These are phyloP conservation scores for Aspergillus tanneri DNA, from an alignment of 2,329 filamentous ascomycete species.

Conservation along the genomic window DNA sequence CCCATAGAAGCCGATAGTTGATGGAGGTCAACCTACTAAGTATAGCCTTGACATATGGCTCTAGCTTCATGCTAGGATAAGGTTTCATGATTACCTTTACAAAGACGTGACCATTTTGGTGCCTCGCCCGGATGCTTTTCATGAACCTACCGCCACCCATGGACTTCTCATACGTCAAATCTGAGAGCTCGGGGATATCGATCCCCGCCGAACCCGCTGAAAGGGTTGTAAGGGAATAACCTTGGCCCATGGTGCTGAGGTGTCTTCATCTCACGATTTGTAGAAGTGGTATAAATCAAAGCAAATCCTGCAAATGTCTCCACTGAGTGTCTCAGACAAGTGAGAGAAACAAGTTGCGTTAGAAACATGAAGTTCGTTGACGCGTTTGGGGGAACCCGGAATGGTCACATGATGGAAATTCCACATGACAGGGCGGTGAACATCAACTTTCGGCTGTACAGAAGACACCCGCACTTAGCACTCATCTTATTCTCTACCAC, in stretches of 20 bases:
- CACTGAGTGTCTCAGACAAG: not conserved
- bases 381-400: conserved; percentile 5
- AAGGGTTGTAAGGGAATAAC: conserved; percentile 88
- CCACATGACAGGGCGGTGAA: no score
- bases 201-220: conserved; percentile 90
- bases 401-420: conserved; percentile 15
- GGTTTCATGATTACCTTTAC: conserved; percentile 96
- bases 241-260: conserved; percentile 76
- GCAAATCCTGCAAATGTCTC: not conserved
- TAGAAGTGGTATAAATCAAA: not conserved
- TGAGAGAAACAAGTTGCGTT: not conserved
- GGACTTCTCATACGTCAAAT: conserved; percentile 87
- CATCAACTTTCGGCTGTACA: no score
- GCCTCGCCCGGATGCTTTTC: conserved; percentile 89
- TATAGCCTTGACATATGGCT: conserved; percentile 74
- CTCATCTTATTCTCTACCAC: no score
- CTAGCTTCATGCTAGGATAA: conserved; percentile 75
- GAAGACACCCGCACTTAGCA: no score
- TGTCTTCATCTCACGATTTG: conserved; percentile 30
- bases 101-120: conserved; percentile 86
- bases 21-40: conserved; percentile 56
- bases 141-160: conserved; percentile 91
- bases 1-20: not conserved
- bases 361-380: conserved; percentile 5
- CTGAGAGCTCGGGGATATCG: conserved; percentile 86